Base-by-base conservation (phyloP, 2,329 filamentous ascomycete genomes). In the Ophiosphaerella korrae region DNA sequence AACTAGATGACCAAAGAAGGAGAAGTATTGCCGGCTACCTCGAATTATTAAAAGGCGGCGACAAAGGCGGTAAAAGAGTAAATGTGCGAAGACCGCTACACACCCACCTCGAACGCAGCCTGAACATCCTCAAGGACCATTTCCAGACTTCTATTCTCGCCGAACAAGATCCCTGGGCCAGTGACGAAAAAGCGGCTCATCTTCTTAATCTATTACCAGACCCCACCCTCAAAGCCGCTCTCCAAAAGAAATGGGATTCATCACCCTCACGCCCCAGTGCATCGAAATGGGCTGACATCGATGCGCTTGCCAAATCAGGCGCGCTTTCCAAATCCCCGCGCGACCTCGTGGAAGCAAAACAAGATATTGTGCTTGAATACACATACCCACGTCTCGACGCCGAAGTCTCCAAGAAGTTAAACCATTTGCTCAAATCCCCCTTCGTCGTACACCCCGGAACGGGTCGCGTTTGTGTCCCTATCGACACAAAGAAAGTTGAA, bases 401-500 rank as follows among this genome's bases (percentile, higher is more conserved):
- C 55, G 92, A 96, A 74, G 94, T 99, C 71, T 94, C 89, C 70
- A 97, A 97, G 80, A 96, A 97, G 73, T 85, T 96, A 50, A 97
- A 97, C 78, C 94, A 99, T 82, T 85, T 99, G 82, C 86, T 99
- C 63, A 99, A 99, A 74, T 92, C 88, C 55, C 94, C 94, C 0
- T 99, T 99, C 68, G 93, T 97, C 53, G 88, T 99, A 33, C 94
- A 99, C 72, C 94, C 94, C 0, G 92, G 92, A 14, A 99, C 94
- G 0, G 93, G 94, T 1, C 80, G 93, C 47, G 90, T 99, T 6
- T 99, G 94, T 77, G 94, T 99, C 44, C 94, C 94, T 2, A 97
- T 99, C 65, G 90, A 97, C 70, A 83, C 85, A 1, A 77, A 78
- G 32, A 80, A 77, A 5, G 82, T 93, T 0, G 90, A 94, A 42